phyloP scores from a whole-genome alignment of 441 rosid genomes.

The Biscutella auriculata region DNA sequence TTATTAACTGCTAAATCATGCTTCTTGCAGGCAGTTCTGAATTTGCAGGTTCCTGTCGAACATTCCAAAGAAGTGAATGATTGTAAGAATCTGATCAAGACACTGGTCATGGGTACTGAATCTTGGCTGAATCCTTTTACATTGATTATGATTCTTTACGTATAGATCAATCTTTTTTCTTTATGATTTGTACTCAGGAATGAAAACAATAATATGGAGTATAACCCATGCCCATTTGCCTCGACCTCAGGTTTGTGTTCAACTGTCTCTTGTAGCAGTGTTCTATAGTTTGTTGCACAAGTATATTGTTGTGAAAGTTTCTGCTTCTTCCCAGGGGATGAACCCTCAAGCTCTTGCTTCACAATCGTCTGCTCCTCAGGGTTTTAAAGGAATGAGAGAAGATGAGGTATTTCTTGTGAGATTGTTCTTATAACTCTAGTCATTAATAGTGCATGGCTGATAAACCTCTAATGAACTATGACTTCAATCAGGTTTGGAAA shows the following conservation, averaged over 20 bases:
- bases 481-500: constrained; percentile 70
- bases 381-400: constrained; percentile 92
- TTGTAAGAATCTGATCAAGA: constrained; percentile 94
- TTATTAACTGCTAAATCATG: constrained; percentile 8
- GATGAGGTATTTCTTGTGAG: constrained; percentile 67
- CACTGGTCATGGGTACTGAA: constrained; percentile 91
- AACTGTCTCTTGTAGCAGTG: not conserved
- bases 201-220: constrained; percentile 99
- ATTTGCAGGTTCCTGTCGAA: constrained; percentile 91
- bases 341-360: constrained; percentile 64
- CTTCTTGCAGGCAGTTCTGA: constrained; percentile 86
- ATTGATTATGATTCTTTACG: constrained; percentile 7
- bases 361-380: constrained; percentile 51
- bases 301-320: constrained; percentile 29
- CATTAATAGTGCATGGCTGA: not conserved
- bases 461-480: constrained; percentile 19
- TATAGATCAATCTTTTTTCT: not conserved
- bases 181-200: constrained; percentile 46
- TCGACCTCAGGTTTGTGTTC: constrained; percentile 69
- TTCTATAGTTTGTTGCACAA: not conserved
- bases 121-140: not conserved
- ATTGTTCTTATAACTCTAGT: not conserved
- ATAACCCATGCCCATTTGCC: constrained; percentile 97
- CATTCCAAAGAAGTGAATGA: constrained; percentile 99
- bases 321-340: constrained; percentile 48